Evolutionary conservation across 2,329 filamentous ascomycete genomes (phyloP), one percentile per base, ranked within the genome.

Genomic region (Sphaerulina populicola): DNA sequence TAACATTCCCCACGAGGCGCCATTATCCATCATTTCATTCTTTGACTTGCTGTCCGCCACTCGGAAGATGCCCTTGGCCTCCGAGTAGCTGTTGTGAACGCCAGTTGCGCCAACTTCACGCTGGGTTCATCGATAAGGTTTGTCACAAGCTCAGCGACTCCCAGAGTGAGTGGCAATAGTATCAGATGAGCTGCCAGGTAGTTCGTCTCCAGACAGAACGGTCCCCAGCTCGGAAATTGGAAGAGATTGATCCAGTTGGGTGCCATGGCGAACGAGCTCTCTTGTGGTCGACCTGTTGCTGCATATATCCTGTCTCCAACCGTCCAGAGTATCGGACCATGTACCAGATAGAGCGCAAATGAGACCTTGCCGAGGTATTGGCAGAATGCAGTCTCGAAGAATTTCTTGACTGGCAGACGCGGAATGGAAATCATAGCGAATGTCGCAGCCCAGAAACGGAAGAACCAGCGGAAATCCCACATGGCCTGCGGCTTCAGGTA

Each of bases 261-360:
- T 35, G 31, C 31, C 31, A 35, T 35, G 10, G 31, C 31, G 31
- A 35, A 35, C 10, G 31, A 35, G 8, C 31, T 35, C 4, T 35
- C 31, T n/a, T 35, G 31, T 35, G 31, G 31, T 11, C 31, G 31
- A 35, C 31, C 31, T 35, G 31, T 35, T 12, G 78, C 77, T 4
- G 76, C 72, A 64, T 86, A 86, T 1, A 86, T 27, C 30, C 82
- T 71, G 60, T 86, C 80, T 1, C 80, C 81, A 0, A 83, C 44
- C 0, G 72, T 73, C 71, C 72, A 77, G 0, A 85, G 67, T 1
- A 85, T 63, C 0, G 81, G 81, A 0, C 81, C 81, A 55, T 85
- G 82, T 4, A 83, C 72, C 4, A 85, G 69, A 64, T 85, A 85
- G 3, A 85, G 66, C 0, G 75, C 71, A 60, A 77, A 85, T 0